Percentiles rank a stretch among this genome's conserved stretches.
Conservation (phyloP, 2,329 filamentous ascomycete species). For the Ceratocystis albifundus region DNA sequence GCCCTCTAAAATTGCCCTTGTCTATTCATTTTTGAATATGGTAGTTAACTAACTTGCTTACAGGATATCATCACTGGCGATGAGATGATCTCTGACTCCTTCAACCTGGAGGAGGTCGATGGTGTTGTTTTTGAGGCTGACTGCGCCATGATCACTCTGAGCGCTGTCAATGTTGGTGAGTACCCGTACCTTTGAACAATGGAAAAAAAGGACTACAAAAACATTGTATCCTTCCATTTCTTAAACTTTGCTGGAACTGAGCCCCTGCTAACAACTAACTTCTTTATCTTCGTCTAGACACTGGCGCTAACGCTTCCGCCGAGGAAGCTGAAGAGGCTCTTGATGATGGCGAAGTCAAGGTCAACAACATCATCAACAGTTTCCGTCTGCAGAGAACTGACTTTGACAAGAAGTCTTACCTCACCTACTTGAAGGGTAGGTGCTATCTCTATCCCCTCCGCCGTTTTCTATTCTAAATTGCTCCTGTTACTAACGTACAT, state of each 20-base stretch:
- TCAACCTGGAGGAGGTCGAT: conserved; percentile 68
- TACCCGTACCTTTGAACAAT: conserved; percentile 26
- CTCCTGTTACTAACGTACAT: background rate
- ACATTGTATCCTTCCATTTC: background rate
- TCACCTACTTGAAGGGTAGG: conserved; percentile 73
- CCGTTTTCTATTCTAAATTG: background rate
- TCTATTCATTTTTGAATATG: background rate
- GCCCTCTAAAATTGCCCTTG: background rate
- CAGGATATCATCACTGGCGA: conserved; percentile 83
- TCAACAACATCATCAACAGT: conserved; percentile 87
- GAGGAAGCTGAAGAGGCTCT: conserved; percentile 70
- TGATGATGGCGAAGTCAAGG: conserved; percentile 59
- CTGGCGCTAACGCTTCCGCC: conserved; percentile 91
- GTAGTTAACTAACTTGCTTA: conserved; percentile 12
- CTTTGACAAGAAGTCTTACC: conserved; percentile 83
- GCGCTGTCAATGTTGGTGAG: conserved; percentile 60
- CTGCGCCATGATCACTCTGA: conserved; percentile 79
- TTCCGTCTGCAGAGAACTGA: conserved; percentile 72
- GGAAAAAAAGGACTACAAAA: background rate
- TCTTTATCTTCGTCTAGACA: conserved; percentile 43
- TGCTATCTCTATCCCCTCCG: conserved; percentile 8
- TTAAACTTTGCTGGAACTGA: background rate
- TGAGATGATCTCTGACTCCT: conserved; percentile 96
- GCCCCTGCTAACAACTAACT: background rate
- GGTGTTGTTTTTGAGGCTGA: conserved; percentile 79